Evolutionary conservation across 345 rosid species (phyloP), one percentile per base, ranked within the genome.

Genomic region (Brassica cretica): DNA sequence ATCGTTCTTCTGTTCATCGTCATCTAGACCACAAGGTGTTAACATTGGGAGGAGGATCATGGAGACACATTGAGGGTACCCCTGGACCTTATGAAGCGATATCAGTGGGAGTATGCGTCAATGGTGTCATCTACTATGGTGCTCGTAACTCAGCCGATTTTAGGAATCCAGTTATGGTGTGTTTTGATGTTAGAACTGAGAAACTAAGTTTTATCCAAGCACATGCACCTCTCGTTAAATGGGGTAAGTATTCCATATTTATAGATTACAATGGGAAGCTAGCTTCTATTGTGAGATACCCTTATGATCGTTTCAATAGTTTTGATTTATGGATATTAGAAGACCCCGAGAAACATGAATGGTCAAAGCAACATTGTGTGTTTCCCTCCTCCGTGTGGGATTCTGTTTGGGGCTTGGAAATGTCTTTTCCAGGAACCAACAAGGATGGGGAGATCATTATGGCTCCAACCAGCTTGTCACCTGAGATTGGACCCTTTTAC

Each of bases 321-420:
- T 71, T 71, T 58, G 65, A 58, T 58, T 27, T 71, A 21, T 72
- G 75, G 66, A 39, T 71, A 71, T 32, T 59, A 71, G 37, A 71
- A 60, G 56, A 59, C 25, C 10, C 11, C 32, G 5, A 14, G 56
- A 37, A 60, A 72, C 75, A 39, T 60, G 27, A 72, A 15, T 72
- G 67, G 75, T 60, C 75, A 8, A 39, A n/a, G 58, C 37, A 72
- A 5, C 9, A 5, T 2, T 72, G 27, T 3, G 15, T 5, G 58
- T 2, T 60, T 24, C 66, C 58, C 8, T 2, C 2, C 35, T 39
- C 66, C 3, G 3, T 8, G 10, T 60, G 75, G 58, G 66, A n/a
- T 71, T 56, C 2, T 4, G 6, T 6, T 59, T 4, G 15, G 24
- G 4, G 5, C 62, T 3, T 16, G 1, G 9, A 9, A 9, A 4